A percentile compares a stretch with the other conserved stretches of the same genome.
Evolutionary conservation across 768 basidiomycete genomes (phyloP).

Genomic region (Goffeauzyma gilvescens): DNA sequence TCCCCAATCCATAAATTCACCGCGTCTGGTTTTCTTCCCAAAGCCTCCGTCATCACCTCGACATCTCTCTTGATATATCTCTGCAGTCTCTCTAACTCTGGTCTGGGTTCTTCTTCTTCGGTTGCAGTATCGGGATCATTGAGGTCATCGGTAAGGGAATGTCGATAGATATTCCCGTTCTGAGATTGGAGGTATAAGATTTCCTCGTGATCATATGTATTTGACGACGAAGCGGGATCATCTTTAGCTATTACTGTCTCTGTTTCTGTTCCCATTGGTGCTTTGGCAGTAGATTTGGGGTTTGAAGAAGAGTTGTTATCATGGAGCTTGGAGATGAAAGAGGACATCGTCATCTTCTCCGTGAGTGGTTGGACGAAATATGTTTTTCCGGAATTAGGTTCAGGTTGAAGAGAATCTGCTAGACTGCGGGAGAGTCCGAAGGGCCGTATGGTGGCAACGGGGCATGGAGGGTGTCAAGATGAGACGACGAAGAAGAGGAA

Average conservation of each 20-base stretch:
- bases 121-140: constrained; percentile 10
- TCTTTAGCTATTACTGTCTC: too few species aligned
- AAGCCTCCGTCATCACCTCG: constrained; percentile 54
- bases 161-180: constrained; percentile 61
- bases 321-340: constrained; percentile 39
- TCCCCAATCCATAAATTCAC: constrained; percentile 88
- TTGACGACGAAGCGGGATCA: too few species aligned
- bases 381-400: constrained; percentile 38
- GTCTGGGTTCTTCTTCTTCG: constrained; percentile 4
- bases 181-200: constrained; percentile 72
- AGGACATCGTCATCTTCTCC: constrained; percentile 47
- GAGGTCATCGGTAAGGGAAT: constrained; percentile 32
- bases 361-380: constrained; percentile 62
- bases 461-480: too few species aligned
- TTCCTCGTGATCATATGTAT: constrained; percentile 17
- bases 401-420: constrained; percentile 51
- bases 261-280: too few species aligned
- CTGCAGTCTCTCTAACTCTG: constrained; percentile 46
- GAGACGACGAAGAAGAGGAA: too few species aligned
- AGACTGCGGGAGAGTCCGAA: too few species aligned
- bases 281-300: too few species aligned
- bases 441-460: too few species aligned
- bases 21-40: constrained; percentile 50
- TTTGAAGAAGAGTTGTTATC: too few species aligned
- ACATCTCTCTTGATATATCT: constrained; percentile 52